phyloP scores from a whole-genome alignment of 805 yeast species.

The Nakazawaea populi region DNA sequence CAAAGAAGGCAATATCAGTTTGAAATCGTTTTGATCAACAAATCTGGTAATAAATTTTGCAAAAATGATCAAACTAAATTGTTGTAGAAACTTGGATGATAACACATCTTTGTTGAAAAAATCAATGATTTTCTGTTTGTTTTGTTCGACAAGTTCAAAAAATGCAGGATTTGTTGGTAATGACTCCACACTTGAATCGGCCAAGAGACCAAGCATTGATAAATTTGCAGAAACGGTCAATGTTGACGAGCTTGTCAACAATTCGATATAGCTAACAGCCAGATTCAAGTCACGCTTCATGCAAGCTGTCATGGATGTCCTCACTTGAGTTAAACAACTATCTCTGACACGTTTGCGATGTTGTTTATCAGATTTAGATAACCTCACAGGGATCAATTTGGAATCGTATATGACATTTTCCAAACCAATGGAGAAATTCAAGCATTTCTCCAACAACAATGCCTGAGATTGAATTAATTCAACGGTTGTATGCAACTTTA shows the following conservation, averaged over 20 bases:
- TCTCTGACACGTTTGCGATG: constrained; percentile 6
- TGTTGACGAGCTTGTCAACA: background rate
- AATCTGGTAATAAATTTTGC: constrained; percentile 39
- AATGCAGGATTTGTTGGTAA: constrained; percentile 11
- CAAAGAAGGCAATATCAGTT: constrained; percentile 47
- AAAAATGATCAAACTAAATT: constrained; percentile 29
- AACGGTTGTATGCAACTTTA: constrained; percentile 16
- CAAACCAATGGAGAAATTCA: constrained; percentile 22
- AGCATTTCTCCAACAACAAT: constrained; percentile 33
- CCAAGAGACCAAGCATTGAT: constrained; percentile 1
- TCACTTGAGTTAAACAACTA: constrained; percentile 2
- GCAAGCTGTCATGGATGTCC: background rate
- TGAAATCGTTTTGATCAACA: constrained; percentile 32
- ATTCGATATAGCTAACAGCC: background rate
- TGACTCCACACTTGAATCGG: constrained; percentile 1
- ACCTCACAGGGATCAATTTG: constrained; percentile 14
- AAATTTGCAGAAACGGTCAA: constrained; percentile 2
- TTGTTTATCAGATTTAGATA: constrained; percentile 2
- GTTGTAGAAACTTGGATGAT: constrained; percentile 35
- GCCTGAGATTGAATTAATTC: constrained; percentile 27
- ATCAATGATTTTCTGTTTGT: constrained; percentile 16
- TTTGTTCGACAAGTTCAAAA: constrained; percentile 4
- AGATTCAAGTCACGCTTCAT: constrained; percentile 12
- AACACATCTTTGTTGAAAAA: constrained; percentile 34
- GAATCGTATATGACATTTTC: constrained; percentile 13